phyloP scores from a whole-genome alignment of 2,329 filamentous ascomycete species.

The Mollisiaceae sp. region DNA sequence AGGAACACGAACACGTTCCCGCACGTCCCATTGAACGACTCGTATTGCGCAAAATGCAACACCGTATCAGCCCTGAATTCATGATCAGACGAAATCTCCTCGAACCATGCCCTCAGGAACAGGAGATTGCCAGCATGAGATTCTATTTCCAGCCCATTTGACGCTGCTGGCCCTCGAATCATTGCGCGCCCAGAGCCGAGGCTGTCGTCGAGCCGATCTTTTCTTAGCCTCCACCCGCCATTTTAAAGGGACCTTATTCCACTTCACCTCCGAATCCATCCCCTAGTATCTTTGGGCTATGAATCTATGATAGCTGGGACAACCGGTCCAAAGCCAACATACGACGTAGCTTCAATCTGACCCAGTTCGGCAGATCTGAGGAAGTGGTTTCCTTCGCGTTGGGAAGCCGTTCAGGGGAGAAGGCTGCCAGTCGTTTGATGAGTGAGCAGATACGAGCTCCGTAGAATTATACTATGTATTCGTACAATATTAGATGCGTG shows the following conservation, averaged over 20 bases:
- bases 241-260: slow-evolving; percentile 11
- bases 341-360: neutral
- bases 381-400: neutral
- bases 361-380: neutral
- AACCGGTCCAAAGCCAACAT: neutral
- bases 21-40: neutral
- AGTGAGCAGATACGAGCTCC: slow-evolving; percentile 9
- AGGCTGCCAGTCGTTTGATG: neutral
- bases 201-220: neutral
- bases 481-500: neutral
- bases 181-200: slow-evolving; percentile 4
- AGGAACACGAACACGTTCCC: neutral
- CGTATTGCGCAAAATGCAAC: neutral
- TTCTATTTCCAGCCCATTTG: neutral
- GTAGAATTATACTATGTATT: slow-evolving; percentile 6
- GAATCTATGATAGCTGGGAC: slow-evolving; percentile 5
- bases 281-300: neutral
- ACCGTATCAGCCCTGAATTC: neutral
- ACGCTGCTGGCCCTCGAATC: too few relatives aligned
- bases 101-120: neutral
- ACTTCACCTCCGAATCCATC: neutral
- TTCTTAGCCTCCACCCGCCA: neutral
- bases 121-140: neutral
- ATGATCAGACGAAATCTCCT: neutral
- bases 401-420: neutral